These are phyloP conservation scores for Mucor velutinosus DNA, from an alignment of 371 early-diverging fungal genomes.

Conservation along the genomic window DNA sequence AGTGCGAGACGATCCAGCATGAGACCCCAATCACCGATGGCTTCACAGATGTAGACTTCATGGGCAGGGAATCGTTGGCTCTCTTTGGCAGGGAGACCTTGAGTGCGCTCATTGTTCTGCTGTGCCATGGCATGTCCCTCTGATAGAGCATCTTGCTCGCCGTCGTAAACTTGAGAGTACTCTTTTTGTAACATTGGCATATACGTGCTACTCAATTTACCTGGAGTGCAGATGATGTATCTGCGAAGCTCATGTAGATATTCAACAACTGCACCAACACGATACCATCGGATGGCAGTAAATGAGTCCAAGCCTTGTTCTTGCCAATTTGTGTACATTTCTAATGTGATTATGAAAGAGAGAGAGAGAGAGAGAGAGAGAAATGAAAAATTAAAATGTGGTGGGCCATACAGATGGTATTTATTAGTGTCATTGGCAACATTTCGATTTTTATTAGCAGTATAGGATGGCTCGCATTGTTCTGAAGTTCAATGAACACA, in stretches of 20 bases:
- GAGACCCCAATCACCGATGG: slow-evolving; percentile 2
- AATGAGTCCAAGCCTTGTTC: neutral
- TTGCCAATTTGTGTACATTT: slow-evolving; percentile 15
- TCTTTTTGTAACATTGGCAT: neutral
- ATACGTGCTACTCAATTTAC: slow-evolving; percentile 3
- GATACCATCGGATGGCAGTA: slow-evolving; percentile 6
- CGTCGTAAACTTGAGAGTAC: too few species aligned
- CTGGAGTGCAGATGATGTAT: slow-evolving; percentile 4
- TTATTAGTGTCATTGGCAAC: too few species aligned
- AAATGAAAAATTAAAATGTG: neutral
- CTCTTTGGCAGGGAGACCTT: neutral
- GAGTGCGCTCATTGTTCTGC: neutral
- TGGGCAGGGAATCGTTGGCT: slow-evolving; percentile 11
- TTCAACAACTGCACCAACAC: neutral
- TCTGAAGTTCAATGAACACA: too few species aligned
- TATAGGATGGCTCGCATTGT: too few species aligned
- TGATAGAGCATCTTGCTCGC: too few species aligned
- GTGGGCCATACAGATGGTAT: too few species aligned
- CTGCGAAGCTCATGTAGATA: slow-evolving; percentile 3
- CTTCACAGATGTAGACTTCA: slow-evolving; percentile 11
- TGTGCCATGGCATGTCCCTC: neutral
- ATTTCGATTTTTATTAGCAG: too few species aligned
- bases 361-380: neutral
- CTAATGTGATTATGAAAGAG: neutral
- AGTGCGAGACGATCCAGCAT: slow-evolving; percentile 1